phyloP scores from a whole-genome alignment of 2,329 filamentous ascomycete species.

The Teratosphaeria nubilosa region DNA sequence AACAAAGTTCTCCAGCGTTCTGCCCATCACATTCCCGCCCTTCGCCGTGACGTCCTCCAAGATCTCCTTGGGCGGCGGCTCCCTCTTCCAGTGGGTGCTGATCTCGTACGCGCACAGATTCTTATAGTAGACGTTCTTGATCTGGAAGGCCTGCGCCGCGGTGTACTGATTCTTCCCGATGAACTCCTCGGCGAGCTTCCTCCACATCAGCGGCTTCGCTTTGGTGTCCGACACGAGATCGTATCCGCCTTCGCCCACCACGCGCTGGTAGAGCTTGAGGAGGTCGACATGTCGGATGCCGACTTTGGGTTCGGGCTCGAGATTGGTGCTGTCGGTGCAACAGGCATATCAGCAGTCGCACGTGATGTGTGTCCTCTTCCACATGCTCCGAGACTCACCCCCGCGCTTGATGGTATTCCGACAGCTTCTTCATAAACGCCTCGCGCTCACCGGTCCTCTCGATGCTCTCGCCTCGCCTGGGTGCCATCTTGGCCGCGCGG shows the following conservation, averaged over 20 bases:
- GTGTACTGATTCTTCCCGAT: conserved; percentile 65
- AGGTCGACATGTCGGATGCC: conserved; percentile 68
- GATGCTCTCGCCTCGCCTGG: conserved; percentile 36
- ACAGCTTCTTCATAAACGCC: conserved; percentile 65
- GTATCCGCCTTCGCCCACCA: conserved; percentile 71
- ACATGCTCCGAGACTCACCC: conserved; percentile 39
- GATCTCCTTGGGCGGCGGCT: conserved; percentile 79
- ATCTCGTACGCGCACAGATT: conserved; percentile 80
- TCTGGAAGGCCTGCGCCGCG: conserved; percentile 71
- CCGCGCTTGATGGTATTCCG: conserved; percentile 65
- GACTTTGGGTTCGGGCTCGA: conserved; percentile 74
- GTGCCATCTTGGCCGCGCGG: conserved; percentile 30
- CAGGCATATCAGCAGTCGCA: conserved; percentile 13
- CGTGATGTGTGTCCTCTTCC: not conserved
- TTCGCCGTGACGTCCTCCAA: conserved; percentile 72
- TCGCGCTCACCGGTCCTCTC: conserved; percentile 56
- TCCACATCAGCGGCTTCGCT: conserved; percentile 77
- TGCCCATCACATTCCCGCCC: conserved; percentile 65
- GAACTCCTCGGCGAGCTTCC: conserved; percentile 66
- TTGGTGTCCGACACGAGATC: conserved; percentile 60
- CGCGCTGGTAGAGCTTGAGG: conserved; percentile 65
- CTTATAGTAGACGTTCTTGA: conserved; percentile 85
- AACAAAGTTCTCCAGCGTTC: conserved; percentile 67
- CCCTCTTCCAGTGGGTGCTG: conserved; percentile 62
- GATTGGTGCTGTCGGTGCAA: conserved; percentile 44